Conservation (phyloP, 352 stramenopile genomes). For the Globisporangium parvum region DNA sequence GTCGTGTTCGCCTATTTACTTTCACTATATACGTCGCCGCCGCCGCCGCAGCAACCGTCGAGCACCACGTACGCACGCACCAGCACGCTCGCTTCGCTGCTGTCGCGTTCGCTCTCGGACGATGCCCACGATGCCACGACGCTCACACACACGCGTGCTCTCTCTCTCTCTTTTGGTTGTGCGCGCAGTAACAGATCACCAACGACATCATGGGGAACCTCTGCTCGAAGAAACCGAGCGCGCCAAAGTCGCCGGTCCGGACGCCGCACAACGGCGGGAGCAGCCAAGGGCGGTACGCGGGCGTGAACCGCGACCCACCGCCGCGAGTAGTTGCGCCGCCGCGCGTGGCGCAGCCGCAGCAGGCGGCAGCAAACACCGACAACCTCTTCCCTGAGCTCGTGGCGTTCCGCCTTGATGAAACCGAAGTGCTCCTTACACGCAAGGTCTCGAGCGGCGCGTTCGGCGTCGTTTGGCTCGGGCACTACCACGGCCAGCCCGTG, state of each 20-base stretch:
- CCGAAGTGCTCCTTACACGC: slow-evolving; percentile 72
- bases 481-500: slow-evolving; percentile 83
- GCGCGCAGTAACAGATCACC: background rate
- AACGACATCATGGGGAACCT: slow-evolving; percentile 9
- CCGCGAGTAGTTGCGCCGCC: slow-evolving; percentile 1
- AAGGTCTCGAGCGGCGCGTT: slow-evolving; percentile 82
- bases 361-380: slow-evolving; percentile 30
- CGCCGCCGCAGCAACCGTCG: too few species aligned
- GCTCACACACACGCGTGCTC: too few species aligned
- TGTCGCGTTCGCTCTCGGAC: slow-evolving; percentile 24
- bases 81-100: slow-evolving; percentile 22
- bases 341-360: background rate
- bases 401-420: slow-evolving; percentile 75
- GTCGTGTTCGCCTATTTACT: too few species aligned
- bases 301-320: slow-evolving; percentile 1
- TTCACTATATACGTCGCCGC: too few species aligned
- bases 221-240: slow-evolving; percentile 5
- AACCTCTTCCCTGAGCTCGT: slow-evolving; percentile 68
- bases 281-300: slow-evolving; percentile 3
- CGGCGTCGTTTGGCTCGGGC: slow-evolving; percentile 77
- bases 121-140: too few species aligned
- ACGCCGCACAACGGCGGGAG: slow-evolving; percentile 2
- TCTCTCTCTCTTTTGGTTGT: too few species aligned
- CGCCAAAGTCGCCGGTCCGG: slow-evolving; percentile 8
- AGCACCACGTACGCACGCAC: background rate